Base-by-base conservation (phyloP, 805 yeast genomes). In the Schizosaccharomyces japonicus region DNA sequence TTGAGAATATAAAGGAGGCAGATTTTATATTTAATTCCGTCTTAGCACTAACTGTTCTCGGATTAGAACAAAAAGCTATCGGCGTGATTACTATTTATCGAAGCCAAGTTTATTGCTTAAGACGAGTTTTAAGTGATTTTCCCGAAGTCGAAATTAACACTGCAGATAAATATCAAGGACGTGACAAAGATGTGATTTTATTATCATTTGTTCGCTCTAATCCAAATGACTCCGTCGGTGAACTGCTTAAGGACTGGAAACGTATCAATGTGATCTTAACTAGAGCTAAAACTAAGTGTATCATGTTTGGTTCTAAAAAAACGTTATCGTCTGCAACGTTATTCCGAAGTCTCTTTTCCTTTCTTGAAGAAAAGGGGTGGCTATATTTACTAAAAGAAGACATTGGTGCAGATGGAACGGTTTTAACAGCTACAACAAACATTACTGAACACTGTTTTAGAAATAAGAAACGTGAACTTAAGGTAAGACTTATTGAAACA, bases 261-360 rank as follows among this genome's bases (percentile, higher is more conserved):
- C 70, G 99, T 50, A 71, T 90, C 44, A 90, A 90, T 60, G 99
- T 90, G 31, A 92, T 95, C 0, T 77, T 90, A 58, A 90, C 96
- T 0, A 68, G 99, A 52, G 87, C 98, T 0, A 76, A 73, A 57
- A 70, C 79, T 19, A 90, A 90, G 60, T 68, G 92, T 39, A 71
- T 90, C 13, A 73, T 90, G 15, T 63, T 90, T 32, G 98, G 98
- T 0, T 81, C 94, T 1, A 68, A 67, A 48, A 63, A 64, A 7
- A 80, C 94, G 0, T 62, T 83, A 5, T 36, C 42, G 42, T 15
- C 17, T 36, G 17, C 42, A 36, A 21, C 13, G 3, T n/a, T 36
- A 19, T 13, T 36, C 15, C 13, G 13, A 19, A 15, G 23, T 5
- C 26, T 36, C 10, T 15, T 36, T 17, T 1, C 3, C 8, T 17